Base-by-base conservation (phyloP, 805 yeast genomes). In the Candida sakaeoensis region DNA sequence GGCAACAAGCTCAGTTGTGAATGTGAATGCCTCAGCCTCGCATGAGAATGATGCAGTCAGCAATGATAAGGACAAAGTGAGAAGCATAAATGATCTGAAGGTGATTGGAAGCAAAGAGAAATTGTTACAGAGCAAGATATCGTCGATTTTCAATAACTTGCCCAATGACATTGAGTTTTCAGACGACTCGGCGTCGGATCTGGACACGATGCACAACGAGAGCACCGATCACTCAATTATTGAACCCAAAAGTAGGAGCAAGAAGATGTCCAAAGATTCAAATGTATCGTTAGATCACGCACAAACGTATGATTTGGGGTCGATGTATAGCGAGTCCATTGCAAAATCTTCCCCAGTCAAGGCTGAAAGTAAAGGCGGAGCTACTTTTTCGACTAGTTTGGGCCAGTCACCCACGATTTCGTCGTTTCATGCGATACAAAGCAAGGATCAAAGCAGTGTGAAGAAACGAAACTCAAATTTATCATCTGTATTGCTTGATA, bases 141-240 rank as follows among this genome's bases (percentile, higher is more conserved):
- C 70, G 2, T 56, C 70, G 5, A 62, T 68, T 4, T 69, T 69
- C 51, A 69, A 65, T 43, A 69, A 69, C 32, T 50, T 69, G n/a
- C 75, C 75, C 10, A 69, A 69, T 46, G 75, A 69, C 52, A 66
- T 69, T 38, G 74, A 69, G 42, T 49, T 69, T 5, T 66, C 72
- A 0, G 75, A 69, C 38, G 74, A 69, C 45, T 64, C 70, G n/a
- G 71, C 70, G 2, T 62, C 69, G 1, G 74, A 68, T 36, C 48
- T 49, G 31, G 74, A 68, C 15, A 61, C 71, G 1, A 52, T 62
- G 6, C 49, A 47, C 21, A 48, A 52, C 38, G 51, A 33, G 12
- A 46, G 49, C 36, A 22, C 34, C 2, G 18, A 15, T 15, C 33
- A 28, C 8, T 22, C 34, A 9, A 15, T 22, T 3, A 18, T 8